Evolutionary conservation across 352 stramenopile species (phyloP).

Genomic region (Phytophthora sansomeana): DNA sequence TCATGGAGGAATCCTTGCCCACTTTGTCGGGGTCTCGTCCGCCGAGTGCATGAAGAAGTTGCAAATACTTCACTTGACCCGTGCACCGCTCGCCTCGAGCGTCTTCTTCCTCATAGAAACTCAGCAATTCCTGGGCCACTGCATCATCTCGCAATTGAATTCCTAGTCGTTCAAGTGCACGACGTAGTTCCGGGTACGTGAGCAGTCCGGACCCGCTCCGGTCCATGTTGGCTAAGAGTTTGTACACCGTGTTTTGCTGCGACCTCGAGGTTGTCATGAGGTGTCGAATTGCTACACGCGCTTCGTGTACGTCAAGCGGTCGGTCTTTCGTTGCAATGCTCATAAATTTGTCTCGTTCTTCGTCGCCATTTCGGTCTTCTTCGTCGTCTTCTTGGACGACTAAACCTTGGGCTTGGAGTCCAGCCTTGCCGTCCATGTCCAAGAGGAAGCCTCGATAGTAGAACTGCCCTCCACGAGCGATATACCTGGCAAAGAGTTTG

Average conservation of each 20-base stretch:
- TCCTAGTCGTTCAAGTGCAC: conserved; percentile 65
- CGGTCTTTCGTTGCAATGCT: conserved; percentile 9
- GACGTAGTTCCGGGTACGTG: conserved; percentile 64
- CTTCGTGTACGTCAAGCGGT: conserved; percentile 54
- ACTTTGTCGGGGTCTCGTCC: conserved; percentile 67
- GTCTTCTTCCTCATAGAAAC: conserved; percentile 67
- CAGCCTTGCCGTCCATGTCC: conserved; percentile 61
- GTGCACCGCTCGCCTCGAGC: conserved; percentile 46
- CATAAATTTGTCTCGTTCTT: conserved; percentile 36
- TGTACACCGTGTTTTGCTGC: conserved; percentile 66
- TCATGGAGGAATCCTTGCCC: conserved; percentile 61
- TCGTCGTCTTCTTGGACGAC: conserved; percentile 66
- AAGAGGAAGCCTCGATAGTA: conserved; percentile 80
- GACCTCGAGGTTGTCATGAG: conserved; percentile 53
- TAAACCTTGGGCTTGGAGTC: conserved; percentile 61
- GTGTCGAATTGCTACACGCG: conserved; percentile 56
- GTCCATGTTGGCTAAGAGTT: conserved; percentile 69
- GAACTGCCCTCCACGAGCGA: conserved; percentile 57
- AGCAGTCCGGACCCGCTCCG: conserved; percentile 58
- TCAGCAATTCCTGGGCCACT: conserved; percentile 48
- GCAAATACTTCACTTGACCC: conserved; percentile 66
- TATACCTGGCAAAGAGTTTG: conserved; percentile 57
- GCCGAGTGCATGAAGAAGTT: conserved; percentile 67
- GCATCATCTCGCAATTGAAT: conserved; percentile 51
- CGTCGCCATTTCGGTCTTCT: conserved; percentile 19